Evolutionary conservation across 176 grass and related monocot genomes (phyloP), one percentile per base, ranked within the genome.

Genomic region (Ananas comosus): DNA sequence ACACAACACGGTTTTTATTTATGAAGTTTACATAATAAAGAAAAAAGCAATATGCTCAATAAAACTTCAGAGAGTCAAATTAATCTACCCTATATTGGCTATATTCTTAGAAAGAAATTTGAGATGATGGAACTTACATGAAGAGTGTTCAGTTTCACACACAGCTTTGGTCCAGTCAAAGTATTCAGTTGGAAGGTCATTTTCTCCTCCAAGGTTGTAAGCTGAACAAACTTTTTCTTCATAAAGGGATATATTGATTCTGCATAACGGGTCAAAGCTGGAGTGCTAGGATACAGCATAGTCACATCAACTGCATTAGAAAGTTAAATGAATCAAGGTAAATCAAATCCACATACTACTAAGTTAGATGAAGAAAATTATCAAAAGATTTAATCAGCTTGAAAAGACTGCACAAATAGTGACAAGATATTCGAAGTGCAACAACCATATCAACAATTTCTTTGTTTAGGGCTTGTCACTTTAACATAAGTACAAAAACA

Each of bases 131-230:
- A 27, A 74, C 88, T 91, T 51, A 86, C 92, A 74, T 88, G 83
- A 67, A 96, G 83, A 16, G 92, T 88, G 74, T 91, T 96, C 49
- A 96, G 86, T 83, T 96, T 96, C 64, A 91, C 88, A 84, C 92
- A 96, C 49, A 96, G 78, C 76, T 88, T 88, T 28, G 65, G 66
- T 13, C 86, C 78, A 4, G 80, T 80, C 72, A 96, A 73, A 63
- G 72, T 76, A 68, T 86, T 72, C 83, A 91, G 65, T 66, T 80
- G 82, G 72, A 50, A 70, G 72, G 23, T 66, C 51, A 88, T 73
- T 82, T 79, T 82, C 68, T 86, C 85, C 53, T 91, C 92, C 53
- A 64, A 29, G 68, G 75, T 22, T 76, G 64, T 63, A 69, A 49
- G 58, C 25, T 86, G 84, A 51, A 84, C 63, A 50, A 67, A n/a